Base-by-base conservation (phyloP, 192 early-diverging fungal species). In the Chytriomyces confervae region DNA sequence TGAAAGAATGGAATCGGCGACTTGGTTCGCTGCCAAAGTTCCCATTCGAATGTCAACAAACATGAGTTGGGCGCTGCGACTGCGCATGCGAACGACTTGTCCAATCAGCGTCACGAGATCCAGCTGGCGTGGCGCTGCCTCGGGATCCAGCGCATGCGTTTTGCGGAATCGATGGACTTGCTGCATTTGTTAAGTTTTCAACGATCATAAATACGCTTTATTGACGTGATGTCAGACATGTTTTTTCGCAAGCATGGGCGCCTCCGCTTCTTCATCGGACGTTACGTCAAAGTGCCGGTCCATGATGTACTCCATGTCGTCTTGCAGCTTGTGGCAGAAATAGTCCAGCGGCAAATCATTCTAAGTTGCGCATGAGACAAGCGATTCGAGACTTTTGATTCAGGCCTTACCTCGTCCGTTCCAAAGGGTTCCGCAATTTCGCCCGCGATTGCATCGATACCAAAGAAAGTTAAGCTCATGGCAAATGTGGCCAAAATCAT, bases 401-500 rank as follows among this genome's bases (percentile, higher is more conserved):
- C 36, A 36, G 36, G 36, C 36, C 36, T 36, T 36, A 36, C 36
- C 36, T 82, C 76, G 51, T 79, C 80, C 8, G 47, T 82, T n/a
- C 80, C 80, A 74, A 79, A 82, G 4, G 74, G 74, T 16, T 76
- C 74, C 18, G 27, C 44, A 43, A 76, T 76, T 53, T 76, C 72
- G 5, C 71, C 69, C 9, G 78, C 80, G 23, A 84, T 81, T 20
- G 83, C 83, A 72, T 94, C 90, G 43, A 92, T 90, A 70, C 95
- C 95, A 46, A 94, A 84, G 69, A 93, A 88, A 0, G 79, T 79
- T 62, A 94, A 90, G 8, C 91, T 77, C 4, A 89, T 81, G 16
- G 94, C 79, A 57, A 91, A 85, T 61, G 89, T 86, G 8, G 95
- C 74, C 8, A 89, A 82, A 27, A 94, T 86, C 62, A 91, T 88